Base-by-base conservation (phyloP, 208 protist genomes). In the Acanthamoeba sp. region DNA sequence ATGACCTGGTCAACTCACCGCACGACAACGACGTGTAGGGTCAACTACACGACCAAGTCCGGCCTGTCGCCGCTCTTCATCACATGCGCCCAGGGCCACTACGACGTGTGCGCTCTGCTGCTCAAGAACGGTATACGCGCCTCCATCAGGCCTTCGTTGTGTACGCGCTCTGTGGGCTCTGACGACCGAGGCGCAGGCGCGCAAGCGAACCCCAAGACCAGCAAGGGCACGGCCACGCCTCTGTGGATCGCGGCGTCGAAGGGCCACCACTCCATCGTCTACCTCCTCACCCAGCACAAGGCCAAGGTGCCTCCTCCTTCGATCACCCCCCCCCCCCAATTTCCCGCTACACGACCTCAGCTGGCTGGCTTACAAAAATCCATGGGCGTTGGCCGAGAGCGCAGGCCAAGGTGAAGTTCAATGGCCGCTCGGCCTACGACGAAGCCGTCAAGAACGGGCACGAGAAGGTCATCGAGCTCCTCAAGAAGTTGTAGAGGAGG, bases 221-320 rank as follows among this genome's bases (percentile, higher is more conserved):
- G 34, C 69, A 84, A 84, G 36, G 42, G 42, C 24, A 20, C 66
- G 66, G 73, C 42, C 16, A 84, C 73, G 34, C 73, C 73, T 3
- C 73, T 84, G 38, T 84, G 73, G 73, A 84, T 84, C 29, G 73
- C 73, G 40, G 73, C 73, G 42, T 84, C 73, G 22, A 84, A 84
- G n/a, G 73, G 73, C 73, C 73, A 84, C 73, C 73, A 84, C 40
- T 14, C 73, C 24, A 84, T 84, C 29, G 73, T 84, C n/a, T 84
- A 84, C 29, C 73, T 84, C 12, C 73, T 84, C 42, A 14, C 12
- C 73, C 73, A 84, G 29, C 73, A 84, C 73, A 84, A 84, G 42
- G 73, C 73, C 73, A 84, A 80, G 34, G 69, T 80, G 40, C 6
- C 14, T 22, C 20, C 20, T 42, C 40, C 36, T 36, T 27, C 20